Conservation (phyloP, 495 filamentous ascomycete genomes). For the Wilcoxina mikolae region DNA sequence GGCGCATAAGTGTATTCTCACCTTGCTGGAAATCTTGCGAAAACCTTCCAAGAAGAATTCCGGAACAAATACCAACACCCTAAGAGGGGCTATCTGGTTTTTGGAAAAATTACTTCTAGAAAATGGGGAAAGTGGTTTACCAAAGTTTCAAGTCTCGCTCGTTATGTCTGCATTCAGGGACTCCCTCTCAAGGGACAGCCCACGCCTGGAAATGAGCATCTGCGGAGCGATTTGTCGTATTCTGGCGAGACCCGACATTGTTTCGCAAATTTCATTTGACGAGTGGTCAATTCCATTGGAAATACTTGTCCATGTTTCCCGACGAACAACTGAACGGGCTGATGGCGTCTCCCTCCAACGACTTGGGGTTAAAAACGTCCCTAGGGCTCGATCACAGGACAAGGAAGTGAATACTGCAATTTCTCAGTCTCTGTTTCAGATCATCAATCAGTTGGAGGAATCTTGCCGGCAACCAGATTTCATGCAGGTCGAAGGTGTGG, state of each 20-base stretch:
- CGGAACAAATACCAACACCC: slow-evolving; percentile 42
- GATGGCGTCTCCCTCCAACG: slow-evolving; percentile 41
- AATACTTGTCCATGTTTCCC: slow-evolving; percentile 35
- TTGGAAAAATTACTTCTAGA: slow-evolving; percentile 50
- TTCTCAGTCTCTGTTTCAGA: slow-evolving; percentile 21
- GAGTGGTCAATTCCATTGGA: slow-evolving; percentile 43
- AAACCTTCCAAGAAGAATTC: slow-evolving; percentile 32
- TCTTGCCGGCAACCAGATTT: slow-evolving; percentile 32
- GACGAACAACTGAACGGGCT: slow-evolving; percentile 37
- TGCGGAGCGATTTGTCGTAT: slow-evolving; percentile 24
- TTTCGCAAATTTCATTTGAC: slow-evolving; percentile 33
- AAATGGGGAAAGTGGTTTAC: slow-evolving; percentile 45
- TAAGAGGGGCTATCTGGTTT: slow-evolving; percentile 54
- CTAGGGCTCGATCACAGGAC: slow-evolving; percentile 29
- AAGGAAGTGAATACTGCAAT: slow-evolving; percentile 25
- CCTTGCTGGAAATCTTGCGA: slow-evolving; percentile 42
- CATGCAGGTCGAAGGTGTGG: slow-evolving; percentile 45
- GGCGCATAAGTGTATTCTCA: slow-evolving; percentile 51
- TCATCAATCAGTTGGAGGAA: slow-evolving; percentile 26
- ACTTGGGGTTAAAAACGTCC: slow-evolving; percentile 2
- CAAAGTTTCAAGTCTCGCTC: slow-evolving; percentile 40
- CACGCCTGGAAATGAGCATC: slow-evolving; percentile 29
- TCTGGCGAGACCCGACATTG: slow-evolving; percentile 21
- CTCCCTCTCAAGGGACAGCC: slow-evolving; percentile 25
- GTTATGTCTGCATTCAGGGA: slow-evolving; percentile 28